These are phyloP conservation scores for Alternaria gansuensis DNA, from an alignment of 2,329 filamentous ascomycete species.

Conservation along the genomic window DNA sequence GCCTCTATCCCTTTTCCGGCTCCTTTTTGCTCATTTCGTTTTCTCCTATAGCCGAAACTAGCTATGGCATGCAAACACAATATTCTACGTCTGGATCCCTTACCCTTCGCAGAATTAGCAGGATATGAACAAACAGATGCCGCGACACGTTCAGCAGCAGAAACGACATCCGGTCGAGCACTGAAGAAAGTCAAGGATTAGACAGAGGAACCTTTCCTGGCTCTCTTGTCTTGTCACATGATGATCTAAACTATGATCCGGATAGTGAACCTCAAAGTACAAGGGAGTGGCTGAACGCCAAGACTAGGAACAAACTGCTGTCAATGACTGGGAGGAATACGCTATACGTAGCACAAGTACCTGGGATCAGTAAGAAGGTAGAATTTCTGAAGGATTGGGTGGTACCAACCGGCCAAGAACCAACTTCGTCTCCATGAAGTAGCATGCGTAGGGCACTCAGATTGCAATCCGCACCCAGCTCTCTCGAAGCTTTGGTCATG, in stretches of 20 bases:
- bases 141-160: conserved; percentile 37
- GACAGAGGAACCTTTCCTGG: conserved; percentile 60
- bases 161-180: conserved; percentile 23
- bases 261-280: conserved; percentile 63
- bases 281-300: conserved; percentile 59
- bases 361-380: conserved; percentile 52
- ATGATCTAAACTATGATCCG: conserved; percentile 66
- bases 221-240: conserved; percentile 67
- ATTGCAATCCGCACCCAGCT: no score
- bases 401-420: conserved; percentile 6
- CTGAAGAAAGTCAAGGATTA: conserved; percentile 6
- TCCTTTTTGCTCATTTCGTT: neutral
- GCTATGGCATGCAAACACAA: conserved; percentile 16
- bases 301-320: conserved; percentile 61
- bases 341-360: conserved; percentile 64
- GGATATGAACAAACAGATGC: conserved; percentile 45
- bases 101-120: conserved; percentile 47
- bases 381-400: conserved; percentile 57
- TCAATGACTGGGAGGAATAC: conserved; percentile 51
- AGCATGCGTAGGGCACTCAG: no score
- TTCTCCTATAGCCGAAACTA: neutral
- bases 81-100: conserved; percentile 37
- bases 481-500: no score
- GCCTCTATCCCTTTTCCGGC: neutral
- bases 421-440: conserved; percentile 40